phyloP scores from a whole-genome alignment of 106 monocot species.

The Allium cepa region DNA sequence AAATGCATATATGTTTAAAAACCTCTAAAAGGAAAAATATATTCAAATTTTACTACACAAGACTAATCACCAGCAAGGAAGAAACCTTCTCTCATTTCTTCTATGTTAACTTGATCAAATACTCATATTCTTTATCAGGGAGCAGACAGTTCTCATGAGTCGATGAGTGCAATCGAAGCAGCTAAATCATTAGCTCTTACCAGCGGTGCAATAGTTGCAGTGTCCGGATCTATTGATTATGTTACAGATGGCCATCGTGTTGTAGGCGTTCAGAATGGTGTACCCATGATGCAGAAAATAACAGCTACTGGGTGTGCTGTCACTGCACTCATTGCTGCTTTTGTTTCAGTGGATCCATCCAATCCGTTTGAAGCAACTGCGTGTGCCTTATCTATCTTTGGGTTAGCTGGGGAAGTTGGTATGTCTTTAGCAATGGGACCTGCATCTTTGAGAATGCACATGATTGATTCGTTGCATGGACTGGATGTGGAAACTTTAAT shows the following conservation, averaged over 20 bases:
- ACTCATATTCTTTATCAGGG: slow-evolving; percentile 31
- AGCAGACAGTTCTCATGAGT: slow-evolving; percentile 72
- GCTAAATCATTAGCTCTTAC: slow-evolving; percentile 40
- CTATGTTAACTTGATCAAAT: too few species aligned
- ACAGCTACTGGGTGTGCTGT: slow-evolving; percentile 80
- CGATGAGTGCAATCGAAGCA: slow-evolving; percentile 44
- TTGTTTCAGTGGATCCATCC: slow-evolving; percentile 55
- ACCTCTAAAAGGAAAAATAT: too few species aligned
- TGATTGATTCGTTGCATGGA: slow-evolving; percentile 67
- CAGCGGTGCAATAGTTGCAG: slow-evolving; percentile 48
- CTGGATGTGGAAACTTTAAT: slow-evolving; percentile 37
- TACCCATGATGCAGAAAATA: slow-evolving; percentile 82
- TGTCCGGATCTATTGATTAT: slow-evolving; percentile 53
- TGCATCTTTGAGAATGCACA: slow-evolving; percentile 56
- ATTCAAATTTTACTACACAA: too few species aligned
- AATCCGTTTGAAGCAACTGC: slow-evolving; percentile 48
- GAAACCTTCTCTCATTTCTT: too few species aligned
- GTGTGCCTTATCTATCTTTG: slow-evolving; percentile 71
- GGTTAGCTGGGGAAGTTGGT: slow-evolving; percentile 66
- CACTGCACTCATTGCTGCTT: slow-evolving; percentile 78
- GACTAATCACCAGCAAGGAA: too few species aligned
- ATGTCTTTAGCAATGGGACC: slow-evolving; percentile 59
- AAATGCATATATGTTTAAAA: too few species aligned
- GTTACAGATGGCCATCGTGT: slow-evolving; percentile 44
- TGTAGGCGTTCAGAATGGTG: slow-evolving; percentile 46